Evolutionary conservation across 331 rosid genomes (phyloP).

Genomic region (Spiraea crenata): DNA sequence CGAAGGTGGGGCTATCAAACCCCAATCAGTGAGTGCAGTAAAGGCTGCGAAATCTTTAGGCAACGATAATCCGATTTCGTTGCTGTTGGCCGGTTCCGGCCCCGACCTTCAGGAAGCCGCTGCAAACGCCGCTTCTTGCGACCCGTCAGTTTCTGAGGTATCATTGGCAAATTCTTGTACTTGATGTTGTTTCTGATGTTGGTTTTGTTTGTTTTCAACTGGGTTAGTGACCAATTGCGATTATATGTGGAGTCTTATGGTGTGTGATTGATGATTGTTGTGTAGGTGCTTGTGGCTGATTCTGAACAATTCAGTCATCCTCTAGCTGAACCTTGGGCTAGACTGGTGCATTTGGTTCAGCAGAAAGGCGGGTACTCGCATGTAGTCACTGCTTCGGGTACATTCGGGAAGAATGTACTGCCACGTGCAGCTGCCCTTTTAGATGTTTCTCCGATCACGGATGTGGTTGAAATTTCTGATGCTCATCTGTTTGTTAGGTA

Average conservation of each 20-base stretch:
- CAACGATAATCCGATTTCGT: slow-evolving; percentile 51
- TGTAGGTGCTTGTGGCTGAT: slow-evolving; percentile 89
- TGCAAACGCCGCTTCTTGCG: slow-evolving; percentile 59
- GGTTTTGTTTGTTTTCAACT: background rate
- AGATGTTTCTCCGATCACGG: slow-evolving; percentile 89
- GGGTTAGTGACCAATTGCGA: background rate
- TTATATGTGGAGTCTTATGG: slow-evolving; percentile 12
- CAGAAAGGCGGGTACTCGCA: slow-evolving; percentile 73
- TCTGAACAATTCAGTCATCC: slow-evolving; percentile 67
- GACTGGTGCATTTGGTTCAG: slow-evolving; percentile 73
- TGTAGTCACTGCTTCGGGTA: slow-evolving; percentile 74
- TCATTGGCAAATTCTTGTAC: background rate
- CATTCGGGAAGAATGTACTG: slow-evolving; percentile 88
- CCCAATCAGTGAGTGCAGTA: slow-evolving; percentile 67
- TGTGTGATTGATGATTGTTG: slow-evolving; percentile 26
- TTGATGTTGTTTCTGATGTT: background rate
- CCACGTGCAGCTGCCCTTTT: slow-evolving; percentile 90
- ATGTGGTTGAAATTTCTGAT: slow-evolving; percentile 67
- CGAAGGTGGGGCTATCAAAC: slow-evolving; percentile 64
- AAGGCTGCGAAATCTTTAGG: slow-evolving; percentile 62
- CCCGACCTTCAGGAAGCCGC: slow-evolving; percentile 80
- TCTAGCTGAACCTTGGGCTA: slow-evolving; percentile 95
- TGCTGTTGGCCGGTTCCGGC: slow-evolving; percentile 87
- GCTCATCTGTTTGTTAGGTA: slow-evolving; percentile 77
- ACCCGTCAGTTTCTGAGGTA: slow-evolving; percentile 81